Conservation (phyloP, 331 rosid genomes). For the Pyracantha coccinea region DNA sequence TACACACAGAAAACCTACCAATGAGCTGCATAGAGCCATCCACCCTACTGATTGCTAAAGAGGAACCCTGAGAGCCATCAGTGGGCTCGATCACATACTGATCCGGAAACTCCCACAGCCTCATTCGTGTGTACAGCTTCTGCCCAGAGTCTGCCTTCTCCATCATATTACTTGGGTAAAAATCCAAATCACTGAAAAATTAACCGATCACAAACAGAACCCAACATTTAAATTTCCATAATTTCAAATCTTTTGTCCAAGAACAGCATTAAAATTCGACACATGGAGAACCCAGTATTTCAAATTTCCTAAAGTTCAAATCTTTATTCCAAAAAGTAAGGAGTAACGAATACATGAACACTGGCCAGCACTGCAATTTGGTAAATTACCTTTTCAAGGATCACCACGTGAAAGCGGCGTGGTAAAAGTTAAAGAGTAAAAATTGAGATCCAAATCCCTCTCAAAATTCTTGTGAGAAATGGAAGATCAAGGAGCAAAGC, state of each 20-base stretch:
- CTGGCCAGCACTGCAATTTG: background rate
- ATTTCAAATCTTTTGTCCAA: background rate
- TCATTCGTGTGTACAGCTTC: conserved; percentile 78
- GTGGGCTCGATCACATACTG: conserved; percentile 90
- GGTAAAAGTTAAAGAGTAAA: background rate
- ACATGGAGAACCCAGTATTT: background rate
- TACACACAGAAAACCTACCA: conserved; percentile 33
- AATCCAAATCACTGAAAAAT: background rate
- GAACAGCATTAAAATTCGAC: background rate
- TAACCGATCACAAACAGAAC: background rate
- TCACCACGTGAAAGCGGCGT: background rate
- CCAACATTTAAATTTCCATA: background rate
- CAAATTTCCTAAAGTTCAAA: background rate
- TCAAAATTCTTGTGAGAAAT: background rate
- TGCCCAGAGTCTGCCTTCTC: conserved; percentile 77
- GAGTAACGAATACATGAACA: background rate
- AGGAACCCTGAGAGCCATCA: conserved; percentile 82
- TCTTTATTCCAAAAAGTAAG: background rate
- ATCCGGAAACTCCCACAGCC: conserved; percentile 90
- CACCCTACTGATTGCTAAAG: conserved; percentile 57
- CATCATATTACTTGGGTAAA: conserved; percentile 36
- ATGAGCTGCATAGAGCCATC: conserved; percentile 85
- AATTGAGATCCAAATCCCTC: background rate
- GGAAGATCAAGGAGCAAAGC: background rate
- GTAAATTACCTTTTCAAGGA: background rate